Percentiles rank a stretch among this genome's conserved stretches.
These are phyloP conservation scores for Ustilago curta DNA, from an alignment of 1,284 basidiomycete genomes.

Conservation along the genomic window DNA sequence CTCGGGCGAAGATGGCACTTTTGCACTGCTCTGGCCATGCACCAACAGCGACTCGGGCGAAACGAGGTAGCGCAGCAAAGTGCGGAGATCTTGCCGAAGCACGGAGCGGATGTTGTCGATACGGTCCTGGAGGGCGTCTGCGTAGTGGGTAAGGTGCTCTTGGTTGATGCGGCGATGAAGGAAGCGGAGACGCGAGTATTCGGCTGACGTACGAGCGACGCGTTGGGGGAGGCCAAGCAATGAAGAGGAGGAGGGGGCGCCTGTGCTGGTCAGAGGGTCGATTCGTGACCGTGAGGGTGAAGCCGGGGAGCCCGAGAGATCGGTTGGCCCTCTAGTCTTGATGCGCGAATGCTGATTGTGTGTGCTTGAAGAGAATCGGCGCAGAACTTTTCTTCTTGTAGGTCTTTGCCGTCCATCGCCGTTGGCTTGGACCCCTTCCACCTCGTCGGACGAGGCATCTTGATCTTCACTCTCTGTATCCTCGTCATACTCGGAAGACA, in stretches of 20 bases:
- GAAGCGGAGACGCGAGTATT: constrained; percentile 92
- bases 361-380: constrained; percentile 15
- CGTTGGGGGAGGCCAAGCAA: constrained; percentile 75
- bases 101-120: constrained; percentile 83
- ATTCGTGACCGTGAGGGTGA: constrained; percentile 7
- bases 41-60: constrained; percentile 39
- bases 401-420: constrained; percentile 7
- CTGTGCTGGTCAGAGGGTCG: constrained; percentile 3
- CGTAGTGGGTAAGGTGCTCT: constrained; percentile 78
- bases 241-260: constrained; percentile 11
- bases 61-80: constrained; percentile 77
- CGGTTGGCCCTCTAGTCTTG: not conserved
- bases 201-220: constrained; percentile 83
- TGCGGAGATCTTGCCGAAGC: constrained; percentile 83
- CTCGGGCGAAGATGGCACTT: constrained; percentile 26
- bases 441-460: constrained; percentile 6
- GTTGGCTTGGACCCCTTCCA: not conserved
- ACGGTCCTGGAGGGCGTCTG: constrained; percentile 83
- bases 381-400: constrained; percentile 16
- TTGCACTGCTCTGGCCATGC: constrained; percentile 14
- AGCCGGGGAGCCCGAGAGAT: not conserved
- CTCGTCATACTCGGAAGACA: constrained; percentile 45
- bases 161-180: constrained; percentile 82
- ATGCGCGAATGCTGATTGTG: constrained; percentile 1
- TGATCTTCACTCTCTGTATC: constrained; percentile 27